Evolutionary conservation across 148 eudicot genomes (phyloP).

Genomic region (Cornus suecica): DNA sequence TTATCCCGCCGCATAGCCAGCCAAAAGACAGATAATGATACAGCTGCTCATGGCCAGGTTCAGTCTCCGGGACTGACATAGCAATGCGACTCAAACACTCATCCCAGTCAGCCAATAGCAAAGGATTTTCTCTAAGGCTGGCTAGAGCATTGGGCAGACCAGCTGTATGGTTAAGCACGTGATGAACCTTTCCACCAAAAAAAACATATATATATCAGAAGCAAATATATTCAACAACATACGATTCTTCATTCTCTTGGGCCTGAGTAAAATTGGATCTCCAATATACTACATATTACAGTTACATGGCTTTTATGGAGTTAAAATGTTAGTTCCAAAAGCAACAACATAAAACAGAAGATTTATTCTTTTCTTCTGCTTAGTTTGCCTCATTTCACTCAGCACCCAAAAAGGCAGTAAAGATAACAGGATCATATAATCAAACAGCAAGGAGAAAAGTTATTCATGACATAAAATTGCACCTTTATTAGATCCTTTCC

Average conservation of each 20-base stretch:
- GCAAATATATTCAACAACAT: neutral
- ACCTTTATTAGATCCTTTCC: conserved; percentile 85
- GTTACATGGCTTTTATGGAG: neutral
- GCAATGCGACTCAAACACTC: conserved; percentile 69
- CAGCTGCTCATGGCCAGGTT: conserved; percentile 77
- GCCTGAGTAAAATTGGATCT: neutral
- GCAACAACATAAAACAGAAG: neutral
- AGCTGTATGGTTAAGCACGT: conserved; percentile 93
- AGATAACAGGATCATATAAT: neutral
- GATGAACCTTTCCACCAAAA: conserved; percentile 65
- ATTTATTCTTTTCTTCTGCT: neutral
- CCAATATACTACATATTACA: neutral
- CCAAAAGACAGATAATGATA: conserved; percentile 96
- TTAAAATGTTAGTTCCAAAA: neutral
- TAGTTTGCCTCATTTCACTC: neutral
- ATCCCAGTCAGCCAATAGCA: conserved; percentile 73
- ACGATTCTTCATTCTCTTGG: neutral
- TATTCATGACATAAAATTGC: neutral
- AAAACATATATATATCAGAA: neutral
- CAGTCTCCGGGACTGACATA: conserved; percentile 62
- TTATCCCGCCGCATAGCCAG: conserved; percentile 92
- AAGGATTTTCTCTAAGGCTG: conserved; percentile 60
- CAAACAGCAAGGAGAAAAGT: neutral
- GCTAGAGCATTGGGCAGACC: conserved; percentile 93
- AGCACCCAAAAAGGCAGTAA: conserved; percentile 3